Evolutionary conservation across 2,329 filamentous ascomycete species (phyloP).

Genomic region (Nectriaceae sp.): DNA sequence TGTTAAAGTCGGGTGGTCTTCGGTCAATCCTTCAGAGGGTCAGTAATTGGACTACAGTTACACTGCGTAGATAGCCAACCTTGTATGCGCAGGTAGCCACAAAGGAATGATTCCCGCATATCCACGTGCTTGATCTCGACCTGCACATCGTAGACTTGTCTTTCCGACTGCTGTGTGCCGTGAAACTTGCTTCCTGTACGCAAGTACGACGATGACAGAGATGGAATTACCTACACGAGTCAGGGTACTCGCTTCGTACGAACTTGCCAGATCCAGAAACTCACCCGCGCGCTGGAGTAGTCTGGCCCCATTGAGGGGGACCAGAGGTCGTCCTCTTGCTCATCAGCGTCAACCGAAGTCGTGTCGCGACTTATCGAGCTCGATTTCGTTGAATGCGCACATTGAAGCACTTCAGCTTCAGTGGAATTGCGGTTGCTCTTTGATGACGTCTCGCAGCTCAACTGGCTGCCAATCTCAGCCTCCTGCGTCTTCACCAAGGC

Average conservation of each 20-base stretch:
- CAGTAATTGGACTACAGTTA: conserved; percentile 4
- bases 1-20: conserved; percentile 95
- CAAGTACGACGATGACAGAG: conserved; percentile 82
- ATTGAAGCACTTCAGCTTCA: conserved; percentile 19
- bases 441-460: conserved; percentile 23
- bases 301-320: conserved; percentile 41
- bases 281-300: conserved; percentile 39
- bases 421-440: conserved; percentile 17
- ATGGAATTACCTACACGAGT: conserved; percentile 64
- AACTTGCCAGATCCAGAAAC: conserved; percentile 11
- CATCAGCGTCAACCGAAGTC: conserved; percentile 24
- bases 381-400: conserved; percentile 15
- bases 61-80: conserved; percentile 44
- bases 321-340: conserved; percentile 33
- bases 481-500: conserved; percentile 38
- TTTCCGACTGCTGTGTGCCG: conserved; percentile 90
- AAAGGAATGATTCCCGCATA: conserved; percentile 89
- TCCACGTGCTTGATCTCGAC: conserved; percentile 98
- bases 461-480: conserved; percentile 24
- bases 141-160: conserved; percentile 91
- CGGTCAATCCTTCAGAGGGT: conserved; percentile 71
- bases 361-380: conserved; percentile 19
- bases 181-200: conserved; percentile 85
- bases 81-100: conserved; percentile 94
- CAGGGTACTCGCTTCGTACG: conserved; percentile 6